Evolutionary conservation across 257 asterid genomes (phyloP).

Genomic region (Gentiana straminea): DNA sequence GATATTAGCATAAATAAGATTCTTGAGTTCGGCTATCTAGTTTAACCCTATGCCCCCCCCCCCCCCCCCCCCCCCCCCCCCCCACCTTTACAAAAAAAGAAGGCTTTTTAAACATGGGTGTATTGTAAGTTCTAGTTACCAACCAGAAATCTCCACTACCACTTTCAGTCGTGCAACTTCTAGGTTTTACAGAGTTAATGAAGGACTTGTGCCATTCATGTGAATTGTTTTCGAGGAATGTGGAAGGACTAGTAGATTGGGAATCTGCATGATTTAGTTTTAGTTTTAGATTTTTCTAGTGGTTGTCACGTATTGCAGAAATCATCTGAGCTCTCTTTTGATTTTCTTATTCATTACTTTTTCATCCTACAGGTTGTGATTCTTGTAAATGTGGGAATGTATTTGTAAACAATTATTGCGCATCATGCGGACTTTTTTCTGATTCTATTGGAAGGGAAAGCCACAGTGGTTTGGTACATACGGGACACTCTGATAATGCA

Average conservation of each 20-base stretch:
- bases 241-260: not conserved
- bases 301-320: not conserved
- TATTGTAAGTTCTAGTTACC: too few species aligned
- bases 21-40: too few species aligned
- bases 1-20: too few species aligned
- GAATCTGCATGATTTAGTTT: not conserved
- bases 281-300: not conserved
- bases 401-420: constrained; percentile 22
- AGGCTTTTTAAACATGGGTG: too few species aligned
- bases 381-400: constrained; percentile 23
- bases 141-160: too few species aligned
- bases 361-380: constrained; percentile 24
- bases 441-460: constrained; percentile 27
- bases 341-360: not conserved
- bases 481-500: constrained; percentile 25
- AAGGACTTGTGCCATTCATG: too few species aligned
- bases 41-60: too few species aligned
- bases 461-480: constrained; percentile 16
- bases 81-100: too few species aligned
- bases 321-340: not conserved
- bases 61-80: too few species aligned
- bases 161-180: too few species aligned
- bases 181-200: too few species aligned
- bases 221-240: not conserved
- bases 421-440: constrained; percentile 27